Base-by-base conservation (phyloP, 306 rosid genomes). In the Sphenostylis stenocarpa region DNA sequence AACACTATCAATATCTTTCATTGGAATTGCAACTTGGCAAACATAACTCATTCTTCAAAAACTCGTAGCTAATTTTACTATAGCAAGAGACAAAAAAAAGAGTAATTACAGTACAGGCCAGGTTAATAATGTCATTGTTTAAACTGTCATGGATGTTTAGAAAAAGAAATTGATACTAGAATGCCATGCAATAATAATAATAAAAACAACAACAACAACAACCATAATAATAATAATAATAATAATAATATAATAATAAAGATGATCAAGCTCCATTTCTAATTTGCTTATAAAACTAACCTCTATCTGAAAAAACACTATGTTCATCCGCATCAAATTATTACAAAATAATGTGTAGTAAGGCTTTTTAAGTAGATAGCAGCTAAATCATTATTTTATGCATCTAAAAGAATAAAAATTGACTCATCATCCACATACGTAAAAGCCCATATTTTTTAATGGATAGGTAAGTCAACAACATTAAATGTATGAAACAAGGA, bases 1-100 rank as follows among this genome's bases (percentile, higher is more conserved):
- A 38, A 3, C 45, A 63, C 20, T 64, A 41, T 70, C 14, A 20
- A 23, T 51, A 11, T 62, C 16, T 62, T 72, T 48, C 34, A 41
- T 33, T 41, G 24, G 36, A 17, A 11, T 36, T 26, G 62, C 44
- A 72, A 20, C 79, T 19, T 41, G 49, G 75, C 58, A 72, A 55
- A 11, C 43, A 67, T 26, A 48, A 75, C 23, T 74, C 55, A 65
- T 33, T 73, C 8, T 44, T n/a, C 19, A 56, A 70, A 80, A 24
- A 44, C 34, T 49, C 3, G 44, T 49, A 75, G 33, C 39, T 15
- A 12, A 14, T 68, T 36, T 20, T 38, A 72, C 41, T 14, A 14
- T 56, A 29, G 34, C 58, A 23, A 65, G 7, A 41, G 29, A 73
- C 67, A 43, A 66, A 60, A 33, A 47, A 3, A 45, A 47, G 52